Base-by-base conservation (phyloP, 1,139 yeast species). In the Wickerhamomyces sp. region DNA sequence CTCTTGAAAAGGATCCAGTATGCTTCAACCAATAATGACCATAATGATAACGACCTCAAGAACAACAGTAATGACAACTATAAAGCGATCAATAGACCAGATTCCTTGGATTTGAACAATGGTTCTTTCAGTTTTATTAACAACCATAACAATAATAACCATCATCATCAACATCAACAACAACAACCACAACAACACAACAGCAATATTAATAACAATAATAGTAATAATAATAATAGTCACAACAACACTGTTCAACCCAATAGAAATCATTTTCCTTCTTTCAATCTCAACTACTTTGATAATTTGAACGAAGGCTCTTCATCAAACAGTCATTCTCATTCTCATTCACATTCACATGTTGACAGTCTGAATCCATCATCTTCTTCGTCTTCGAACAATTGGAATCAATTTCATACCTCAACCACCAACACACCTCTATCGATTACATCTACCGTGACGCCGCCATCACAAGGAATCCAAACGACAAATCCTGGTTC, bases 1-100 rank as follows among this genome's bases (percentile, higher is more conserved):
- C 37, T 51, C 11, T 37, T 51, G 30, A 49, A 50, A 28, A 38
- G 55, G n/a, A 51, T 51, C 21, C 55, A 51, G 28, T 51, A 51
- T 26, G 55, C 55, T 3, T 35, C 41, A 19, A 26, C 15, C 16
- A 14, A 25, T 12, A 14, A 31, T 16, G 21, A 18, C 8, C 12
- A 14, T 26, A 12, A 21, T 15, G 9, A 12, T 11, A 26, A 18
- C 17, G 19, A 12, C 30, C 23, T 9, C 25, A 22, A 12, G 16
- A 18, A 5, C 23, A 16, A n/a, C 23, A 30, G 25, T 20, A 13
- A 18, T 12, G 8, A n/a, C 13, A 32, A 18, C 13, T 23, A 17
- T 13, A 15, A 27, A 12, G 24, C 20, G 14, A 14, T n/a, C n/a
- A n/a, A n/a, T n/a, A n/a, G n/a, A n/a, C n/a, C n/a, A n/a, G n/a